These are phyloP conservation scores for Hylodesmum podocarpum DNA, from an alignment of 306 rosid species.

Conservation along the genomic window DNA sequence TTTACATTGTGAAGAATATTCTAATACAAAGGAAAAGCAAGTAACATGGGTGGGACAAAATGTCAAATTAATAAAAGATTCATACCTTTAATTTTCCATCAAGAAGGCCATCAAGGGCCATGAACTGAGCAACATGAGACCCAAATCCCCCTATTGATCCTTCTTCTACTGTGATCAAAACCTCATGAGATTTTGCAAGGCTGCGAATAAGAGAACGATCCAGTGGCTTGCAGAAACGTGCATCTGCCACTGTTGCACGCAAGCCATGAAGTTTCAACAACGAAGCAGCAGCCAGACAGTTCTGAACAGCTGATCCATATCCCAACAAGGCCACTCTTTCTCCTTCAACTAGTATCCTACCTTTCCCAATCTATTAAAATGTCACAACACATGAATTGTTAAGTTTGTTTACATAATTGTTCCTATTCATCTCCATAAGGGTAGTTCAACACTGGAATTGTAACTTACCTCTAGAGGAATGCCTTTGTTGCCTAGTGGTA, in stretches of 20 bases:
- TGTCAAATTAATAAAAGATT: not conserved
- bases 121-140: constrained; percentile 89
- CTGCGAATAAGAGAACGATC: constrained; percentile 68
- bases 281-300: constrained; percentile 68
- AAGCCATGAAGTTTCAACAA: constrained; percentile 51
- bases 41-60: constrained; percentile 15
- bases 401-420: not conserved
- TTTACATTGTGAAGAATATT: no score
- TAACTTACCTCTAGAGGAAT: constrained; percentile 47
- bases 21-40: not conserved
- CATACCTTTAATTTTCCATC: constrained; percentile 76
- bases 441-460: not conserved
- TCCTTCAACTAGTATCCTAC: constrained; percentile 78
- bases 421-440: not conserved
- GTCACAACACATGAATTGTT: constrained; percentile 27
- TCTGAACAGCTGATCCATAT: constrained; percentile 78
- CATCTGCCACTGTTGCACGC: constrained; percentile 48
- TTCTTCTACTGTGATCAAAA: constrained; percentile 84
- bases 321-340: constrained; percentile 90
- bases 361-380: constrained; percentile 64
- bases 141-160: constrained; percentile 96
- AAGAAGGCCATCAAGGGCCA: constrained; percentile 91
- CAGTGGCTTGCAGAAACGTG: constrained; percentile 87
- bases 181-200: constrained; percentile 72
- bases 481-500: constrained; percentile 82